Percentiles rank a stretch among this genome's conserved stretches.
Conservation (phyloP, 1,284 basidiomycete genomes). For the Trichosporon sp. region DNA sequence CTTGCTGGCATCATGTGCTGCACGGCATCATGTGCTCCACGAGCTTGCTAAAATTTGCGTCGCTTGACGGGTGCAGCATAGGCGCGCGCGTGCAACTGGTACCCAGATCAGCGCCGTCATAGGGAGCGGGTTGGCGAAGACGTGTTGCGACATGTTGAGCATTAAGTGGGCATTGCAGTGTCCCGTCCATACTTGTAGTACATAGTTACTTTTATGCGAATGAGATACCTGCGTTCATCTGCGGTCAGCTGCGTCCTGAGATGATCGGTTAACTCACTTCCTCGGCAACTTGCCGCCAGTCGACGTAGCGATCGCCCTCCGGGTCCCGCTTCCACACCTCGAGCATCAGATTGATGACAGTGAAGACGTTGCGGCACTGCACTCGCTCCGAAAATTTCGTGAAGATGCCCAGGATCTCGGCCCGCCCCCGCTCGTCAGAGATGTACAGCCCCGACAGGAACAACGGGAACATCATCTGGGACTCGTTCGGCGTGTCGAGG, state of each 20-base stretch:
- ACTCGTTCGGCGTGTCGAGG: slow-evolving; percentile 34
- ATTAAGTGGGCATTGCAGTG: not conserved
- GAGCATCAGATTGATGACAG: slow-evolving; percentile 26
- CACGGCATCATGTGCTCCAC: no score
- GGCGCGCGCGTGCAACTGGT: no score
- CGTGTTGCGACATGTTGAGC: not conserved
- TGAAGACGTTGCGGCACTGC: slow-evolving; percentile 28
- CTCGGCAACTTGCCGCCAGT: slow-evolving; percentile 27
- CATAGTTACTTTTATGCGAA: slow-evolving; percentile 8
- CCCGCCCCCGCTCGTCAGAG: slow-evolving; percentile 20
- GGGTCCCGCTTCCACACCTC: slow-evolving; percentile 35
- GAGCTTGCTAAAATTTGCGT: not conserved
- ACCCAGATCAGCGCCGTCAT: not conserved
- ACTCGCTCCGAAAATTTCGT: slow-evolving; percentile 28
- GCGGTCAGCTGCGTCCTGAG: not conserved
- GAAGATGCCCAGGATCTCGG: slow-evolving; percentile 26
- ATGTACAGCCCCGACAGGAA: slow-evolving; percentile 36
- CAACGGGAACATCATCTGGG: slow-evolving; percentile 37
- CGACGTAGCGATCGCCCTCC: slow-evolving; percentile 26
- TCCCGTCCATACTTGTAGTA: not conserved
- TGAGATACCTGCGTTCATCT: slow-evolving; percentile 11
- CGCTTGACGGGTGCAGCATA: no score
- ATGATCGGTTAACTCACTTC: slow-evolving; percentile 11
- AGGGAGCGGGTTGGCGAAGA: not conserved
- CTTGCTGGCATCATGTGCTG: no score